phyloP scores from a whole-genome alignment of 2,329 filamentous ascomycete genomes.

The Magnaporthiopsis incrustans region DNA sequence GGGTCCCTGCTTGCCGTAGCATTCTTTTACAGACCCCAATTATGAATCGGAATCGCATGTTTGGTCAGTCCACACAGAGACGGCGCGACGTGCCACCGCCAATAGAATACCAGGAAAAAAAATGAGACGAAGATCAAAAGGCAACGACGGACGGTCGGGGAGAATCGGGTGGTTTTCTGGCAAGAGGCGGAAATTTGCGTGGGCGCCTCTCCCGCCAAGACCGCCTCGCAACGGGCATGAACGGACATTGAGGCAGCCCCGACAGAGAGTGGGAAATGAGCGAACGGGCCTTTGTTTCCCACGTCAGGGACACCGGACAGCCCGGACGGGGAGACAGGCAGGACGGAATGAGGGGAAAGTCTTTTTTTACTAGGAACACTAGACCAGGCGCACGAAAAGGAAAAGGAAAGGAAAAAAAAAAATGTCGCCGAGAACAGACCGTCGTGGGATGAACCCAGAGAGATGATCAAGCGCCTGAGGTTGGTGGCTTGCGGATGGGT shows the following conservation, averaged over 20 bases:
- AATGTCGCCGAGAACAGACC: background rate
- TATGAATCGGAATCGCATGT: background rate
- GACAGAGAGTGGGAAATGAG: too few species aligned
- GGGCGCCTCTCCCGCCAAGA: background rate
- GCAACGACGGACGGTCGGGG: background rate
- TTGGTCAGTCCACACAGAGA: background rate
- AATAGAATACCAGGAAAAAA: too few species aligned
- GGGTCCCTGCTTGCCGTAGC: background rate
- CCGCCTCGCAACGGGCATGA: background rate
- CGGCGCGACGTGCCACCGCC: background rate
- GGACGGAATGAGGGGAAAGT: background rate
- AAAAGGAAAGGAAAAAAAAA: too few species aligned
- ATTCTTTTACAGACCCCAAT: background rate
- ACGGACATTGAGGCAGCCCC: background rate
- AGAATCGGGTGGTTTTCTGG: background rate
- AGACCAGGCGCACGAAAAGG: background rate
- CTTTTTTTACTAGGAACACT: background rate
- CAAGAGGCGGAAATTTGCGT: constrained; percentile 1
- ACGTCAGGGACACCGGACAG: too few species aligned
- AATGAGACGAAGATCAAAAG: background rate
- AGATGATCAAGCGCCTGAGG: background rate
- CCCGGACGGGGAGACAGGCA: background rate
- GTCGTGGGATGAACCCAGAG: background rate
- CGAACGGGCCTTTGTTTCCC: too few species aligned
- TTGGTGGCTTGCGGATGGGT: background rate